Percentiles rank a stretch among this genome's conserved stretches.
Evolutionary conservation across 2,329 filamentous ascomycete species (phyloP).

Genomic region (Biscogniauxia mediterranea): DNA sequence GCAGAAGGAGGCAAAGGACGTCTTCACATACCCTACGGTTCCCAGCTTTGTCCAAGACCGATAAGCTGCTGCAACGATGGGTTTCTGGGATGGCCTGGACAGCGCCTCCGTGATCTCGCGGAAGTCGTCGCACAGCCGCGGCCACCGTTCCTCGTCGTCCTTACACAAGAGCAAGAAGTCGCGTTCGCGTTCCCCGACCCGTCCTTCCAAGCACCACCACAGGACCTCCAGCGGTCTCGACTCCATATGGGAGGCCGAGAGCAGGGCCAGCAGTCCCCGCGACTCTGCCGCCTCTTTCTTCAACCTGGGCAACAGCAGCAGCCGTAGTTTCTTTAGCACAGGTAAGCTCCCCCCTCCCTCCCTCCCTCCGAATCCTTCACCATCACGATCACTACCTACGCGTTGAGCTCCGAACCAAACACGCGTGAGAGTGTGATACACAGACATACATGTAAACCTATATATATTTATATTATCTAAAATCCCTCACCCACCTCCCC

Average conservation of each 20-base stretch:
- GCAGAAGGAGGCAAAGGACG: not conserved
- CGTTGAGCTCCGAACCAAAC: too few relatives aligned
- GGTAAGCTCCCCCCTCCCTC: constrained; percentile 19
- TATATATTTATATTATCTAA: not conserved
- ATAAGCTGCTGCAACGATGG: constrained; percentile 21
- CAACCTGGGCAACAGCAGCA: constrained; percentile 32
- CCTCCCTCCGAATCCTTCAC: not conserved
- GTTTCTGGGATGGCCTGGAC: constrained; percentile 33
- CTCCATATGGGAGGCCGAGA: constrained; percentile 21
- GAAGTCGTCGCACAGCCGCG: constrained; percentile 21
- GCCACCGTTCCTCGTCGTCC: constrained; percentile 23
- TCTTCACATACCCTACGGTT: not conserved
- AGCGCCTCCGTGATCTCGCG: constrained; percentile 33
- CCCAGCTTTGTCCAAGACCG: not conserved
- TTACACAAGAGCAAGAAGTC: constrained; percentile 26
- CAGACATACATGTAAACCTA: not conserved
- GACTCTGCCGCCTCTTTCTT: constrained; percentile 26
- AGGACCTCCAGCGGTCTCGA: constrained; percentile 15
- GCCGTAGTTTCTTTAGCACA: constrained; percentile 32
- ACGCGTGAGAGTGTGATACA: not conserved
- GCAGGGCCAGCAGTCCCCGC: constrained; percentile 25
- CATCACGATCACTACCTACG: not conserved
- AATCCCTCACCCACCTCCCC: not conserved
- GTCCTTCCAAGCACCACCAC: constrained; percentile 30
- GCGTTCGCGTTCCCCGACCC: constrained; percentile 22